phyloP scores from a whole-genome alignment of 2,329 filamentous ascomycete species.

The Colletotrichum shisoi region DNA sequence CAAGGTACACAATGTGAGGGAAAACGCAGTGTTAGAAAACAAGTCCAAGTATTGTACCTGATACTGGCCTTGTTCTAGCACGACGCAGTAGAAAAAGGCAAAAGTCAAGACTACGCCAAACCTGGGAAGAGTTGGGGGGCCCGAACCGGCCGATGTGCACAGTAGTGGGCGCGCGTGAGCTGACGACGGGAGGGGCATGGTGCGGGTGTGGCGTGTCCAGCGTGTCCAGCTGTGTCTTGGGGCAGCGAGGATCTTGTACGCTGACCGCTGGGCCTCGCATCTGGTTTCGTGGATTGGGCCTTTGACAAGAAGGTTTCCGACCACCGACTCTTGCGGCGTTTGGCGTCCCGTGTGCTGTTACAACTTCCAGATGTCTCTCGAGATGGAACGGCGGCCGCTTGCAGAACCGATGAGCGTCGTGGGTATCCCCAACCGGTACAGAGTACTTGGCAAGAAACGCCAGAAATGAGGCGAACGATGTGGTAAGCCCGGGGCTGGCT shows the following conservation, averaged over 20 bases:
- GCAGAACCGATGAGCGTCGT: slow-evolving; percentile 18
- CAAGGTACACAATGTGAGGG: too few species aligned
- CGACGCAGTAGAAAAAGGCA: not conserved
- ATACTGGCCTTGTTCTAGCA: not conserved
- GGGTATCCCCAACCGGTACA: not conserved
- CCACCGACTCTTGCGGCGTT: not conserved
- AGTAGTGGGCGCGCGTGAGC: slow-evolving; percentile 30
- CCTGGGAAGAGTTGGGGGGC: slow-evolving; percentile 1
- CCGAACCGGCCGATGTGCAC: slow-evolving; percentile 24
- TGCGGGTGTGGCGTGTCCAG: slow-evolving; percentile 17
- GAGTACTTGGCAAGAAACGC: slow-evolving; percentile 6
- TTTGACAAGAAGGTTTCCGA: not conserved
- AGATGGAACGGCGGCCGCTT: slow-evolving; percentile 33
- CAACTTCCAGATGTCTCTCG: not conserved
- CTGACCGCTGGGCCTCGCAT: slow-evolving; percentile 27
- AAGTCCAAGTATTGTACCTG: too few species aligned
- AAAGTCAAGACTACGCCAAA: too few species aligned
- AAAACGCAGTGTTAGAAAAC: too few species aligned
- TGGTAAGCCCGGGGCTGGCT: not conserved
- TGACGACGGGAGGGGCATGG: slow-evolving; percentile 35
- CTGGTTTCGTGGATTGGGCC: slow-evolving; percentile 11
- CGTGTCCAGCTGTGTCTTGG: not conserved
- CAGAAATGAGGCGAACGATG: slow-evolving; percentile 16
- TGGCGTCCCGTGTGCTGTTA: not conserved
- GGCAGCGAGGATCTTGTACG: not conserved